Evolutionary conservation across 2,329 filamentous ascomycete species (phyloP).

Genomic region (Neopestalotiopsis rosae): DNA sequence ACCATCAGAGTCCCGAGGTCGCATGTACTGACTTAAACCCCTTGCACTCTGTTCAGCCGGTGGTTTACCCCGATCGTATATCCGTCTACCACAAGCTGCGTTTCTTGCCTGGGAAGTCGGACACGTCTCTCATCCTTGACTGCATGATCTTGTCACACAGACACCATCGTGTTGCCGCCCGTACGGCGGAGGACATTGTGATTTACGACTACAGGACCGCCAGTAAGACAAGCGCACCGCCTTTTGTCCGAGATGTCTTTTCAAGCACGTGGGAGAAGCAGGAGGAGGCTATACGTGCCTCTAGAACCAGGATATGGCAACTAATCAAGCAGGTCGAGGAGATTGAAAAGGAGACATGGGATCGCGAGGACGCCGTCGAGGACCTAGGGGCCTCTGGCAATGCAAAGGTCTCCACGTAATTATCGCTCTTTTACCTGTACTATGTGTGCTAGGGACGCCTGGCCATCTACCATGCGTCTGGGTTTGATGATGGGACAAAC

Average conservation of each 20-base stretch:
- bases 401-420: neutral
- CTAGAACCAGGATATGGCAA: conserved; percentile 57
- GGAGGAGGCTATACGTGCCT: conserved; percentile 59
- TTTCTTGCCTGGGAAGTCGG: conserved; percentile 48
- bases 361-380: conserved; percentile 73
- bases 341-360: conserved; percentile 78
- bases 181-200: conserved; percentile 78
- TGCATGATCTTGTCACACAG: conserved; percentile 76
- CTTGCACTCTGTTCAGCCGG: conserved; percentile 61
- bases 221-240: conserved; percentile 60
- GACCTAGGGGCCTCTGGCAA: conserved; percentile 58
- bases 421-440: too few relatives aligned
- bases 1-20: neutral
- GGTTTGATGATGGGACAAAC: too few relatives aligned
- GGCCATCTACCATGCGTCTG: too few relatives aligned
- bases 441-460: too few relatives aligned
- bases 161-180: conserved; percentile 74
- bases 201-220: conserved; percentile 74
- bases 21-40: neutral
- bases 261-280: conserved; percentile 64
- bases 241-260: conserved; percentile 68
- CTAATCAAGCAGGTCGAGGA: conserved; percentile 62
- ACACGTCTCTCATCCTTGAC: conserved; percentile 61
- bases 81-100: conserved; percentile 83
- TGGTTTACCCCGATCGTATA: conserved; percentile 82